Evolutionary conservation across 1,139 yeast species (phyloP).

Genomic region (Groenewaldozyma auringiensis): DNA sequence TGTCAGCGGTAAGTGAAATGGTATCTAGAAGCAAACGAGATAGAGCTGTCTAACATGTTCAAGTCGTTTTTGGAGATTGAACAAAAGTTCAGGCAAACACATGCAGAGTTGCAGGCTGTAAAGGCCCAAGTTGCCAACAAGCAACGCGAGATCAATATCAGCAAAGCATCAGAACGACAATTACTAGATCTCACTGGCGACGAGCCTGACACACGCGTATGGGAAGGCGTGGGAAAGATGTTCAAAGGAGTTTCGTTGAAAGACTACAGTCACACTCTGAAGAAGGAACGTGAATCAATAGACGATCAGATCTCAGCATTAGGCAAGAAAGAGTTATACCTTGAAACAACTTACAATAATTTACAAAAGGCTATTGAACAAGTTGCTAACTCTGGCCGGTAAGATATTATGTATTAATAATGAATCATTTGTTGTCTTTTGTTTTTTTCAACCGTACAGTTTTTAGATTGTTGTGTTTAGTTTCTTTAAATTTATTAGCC

Average conservation of each 20-base stretch:
- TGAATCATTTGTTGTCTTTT: too few relatives aligned
- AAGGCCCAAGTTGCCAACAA: conserved; percentile 50
- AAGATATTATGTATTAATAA: too few relatives aligned
- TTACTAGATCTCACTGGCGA: conserved; percentile 39
- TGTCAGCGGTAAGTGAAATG: conserved; percentile 1
- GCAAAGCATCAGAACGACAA: conserved; percentile 50
- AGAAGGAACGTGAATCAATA: conserved; percentile 46
- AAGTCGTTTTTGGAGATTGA: conserved; percentile 17
- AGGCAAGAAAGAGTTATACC: conserved; percentile 60
- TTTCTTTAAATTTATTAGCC: too few relatives aligned
- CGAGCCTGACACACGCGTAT: conserved; percentile 42
- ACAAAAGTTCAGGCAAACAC: conserved; percentile 19
- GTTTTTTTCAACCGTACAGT: too few relatives aligned
- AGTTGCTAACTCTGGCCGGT: too few relatives aligned
- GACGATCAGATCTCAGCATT: conserved; percentile 55
- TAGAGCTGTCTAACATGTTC: conserved; percentile 4
- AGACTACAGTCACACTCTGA: conserved; percentile 43
- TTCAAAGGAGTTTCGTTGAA: conserved; percentile 33
- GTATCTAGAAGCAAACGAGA: not conserved
- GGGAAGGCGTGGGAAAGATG: conserved; percentile 83
- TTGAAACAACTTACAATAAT: conserved; percentile 71
- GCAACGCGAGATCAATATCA: conserved; percentile 50
- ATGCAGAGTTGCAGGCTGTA: conserved; percentile 57
- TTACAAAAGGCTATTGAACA: conserved; percentile 50
- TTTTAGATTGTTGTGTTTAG: too few relatives aligned